phyloP scores from a whole-genome alignment of 2,329 filamentous ascomycete genomes.

The Diaporthe capsici region DNA sequence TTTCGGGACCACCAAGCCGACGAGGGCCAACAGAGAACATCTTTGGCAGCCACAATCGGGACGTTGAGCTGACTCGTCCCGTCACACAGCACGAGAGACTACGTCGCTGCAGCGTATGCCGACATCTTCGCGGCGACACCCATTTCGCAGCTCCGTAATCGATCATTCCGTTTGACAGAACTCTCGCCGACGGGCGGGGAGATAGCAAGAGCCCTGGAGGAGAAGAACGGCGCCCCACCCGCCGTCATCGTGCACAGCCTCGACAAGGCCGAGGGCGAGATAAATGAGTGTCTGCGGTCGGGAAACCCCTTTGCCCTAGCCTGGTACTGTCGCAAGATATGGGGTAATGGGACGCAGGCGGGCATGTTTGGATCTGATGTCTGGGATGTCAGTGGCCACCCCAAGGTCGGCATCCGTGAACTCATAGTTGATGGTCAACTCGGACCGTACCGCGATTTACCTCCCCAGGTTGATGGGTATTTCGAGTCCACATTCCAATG shows the following conservation, averaged over 20 bases:
- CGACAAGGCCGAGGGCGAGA: slow-evolving; percentile 46
- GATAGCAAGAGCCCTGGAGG: slow-evolving; percentile 42
- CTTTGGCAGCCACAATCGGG: too few species aligned
- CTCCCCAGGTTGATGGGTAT: slow-evolving; percentile 41
- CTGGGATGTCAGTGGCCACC: slow-evolving; percentile 47
- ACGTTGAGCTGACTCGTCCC: neutral
- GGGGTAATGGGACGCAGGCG: slow-evolving; percentile 45
- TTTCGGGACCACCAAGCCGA: too few species aligned
- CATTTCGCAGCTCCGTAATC: slow-evolving; percentile 43
- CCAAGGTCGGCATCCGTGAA: slow-evolving; percentile 44
- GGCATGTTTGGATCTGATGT: slow-evolving; percentile 45
- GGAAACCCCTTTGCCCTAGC: slow-evolving; percentile 44
- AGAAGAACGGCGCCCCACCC: slow-evolving; percentile 44
- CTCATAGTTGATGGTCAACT: slow-evolving; percentile 45
- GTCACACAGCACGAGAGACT: slow-evolving; percentile 45
- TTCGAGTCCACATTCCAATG: slow-evolving; percentile 2
- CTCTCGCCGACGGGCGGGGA: slow-evolving; percentile 47
- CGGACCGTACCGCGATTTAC: slow-evolving; percentile 46
- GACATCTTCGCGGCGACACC: slow-evolving; percentile 48
- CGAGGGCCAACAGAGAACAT: too few species aligned
- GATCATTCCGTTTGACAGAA: slow-evolving; percentile 46
- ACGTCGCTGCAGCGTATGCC: slow-evolving; percentile 48
- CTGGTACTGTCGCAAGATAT: slow-evolving; percentile 49
- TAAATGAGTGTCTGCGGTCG: slow-evolving; percentile 43
- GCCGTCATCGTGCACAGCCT: slow-evolving; percentile 42